These are phyloP conservation scores for Aquilaria sinensis DNA, from an alignment of 345 rosid genomes.

Conservation along the genomic window DNA sequence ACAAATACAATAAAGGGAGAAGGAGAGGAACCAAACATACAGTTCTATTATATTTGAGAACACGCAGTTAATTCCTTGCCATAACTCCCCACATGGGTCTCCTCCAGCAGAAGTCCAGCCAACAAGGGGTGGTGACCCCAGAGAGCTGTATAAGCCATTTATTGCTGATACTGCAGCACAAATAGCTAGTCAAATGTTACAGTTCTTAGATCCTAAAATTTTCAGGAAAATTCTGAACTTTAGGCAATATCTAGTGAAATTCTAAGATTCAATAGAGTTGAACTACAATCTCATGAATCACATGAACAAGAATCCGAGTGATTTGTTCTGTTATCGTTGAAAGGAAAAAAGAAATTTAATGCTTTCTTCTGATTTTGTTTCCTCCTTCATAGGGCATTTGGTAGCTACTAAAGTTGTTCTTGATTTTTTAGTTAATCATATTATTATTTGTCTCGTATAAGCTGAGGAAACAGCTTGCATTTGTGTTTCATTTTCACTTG, in stretches of 20 bases:
- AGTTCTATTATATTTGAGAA: constrained; percentile 66
- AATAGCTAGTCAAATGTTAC: background rate
- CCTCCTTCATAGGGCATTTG: too few species aligned
- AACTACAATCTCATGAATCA: too few species aligned
- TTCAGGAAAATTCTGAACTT: background rate
- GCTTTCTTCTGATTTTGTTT: background rate
- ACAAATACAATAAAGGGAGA: constrained; percentile 2
- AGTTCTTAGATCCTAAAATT: background rate
- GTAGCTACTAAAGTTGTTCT: too few species aligned
- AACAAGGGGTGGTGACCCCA: constrained; percentile 56
- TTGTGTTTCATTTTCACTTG: too few species aligned
- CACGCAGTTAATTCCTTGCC: constrained; percentile 89
- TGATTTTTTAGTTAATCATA: too few species aligned
- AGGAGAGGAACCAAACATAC: constrained; percentile 37
- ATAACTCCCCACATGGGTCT: constrained; percentile 82
- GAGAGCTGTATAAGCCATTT: constrained; percentile 52
- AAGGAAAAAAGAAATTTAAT: background rate
- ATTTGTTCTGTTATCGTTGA: too few species aligned
- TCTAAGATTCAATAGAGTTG: too few species aligned
- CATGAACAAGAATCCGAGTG: background rate
- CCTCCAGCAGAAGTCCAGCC: constrained; percentile 84
- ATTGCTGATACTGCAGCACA: constrained; percentile 55
- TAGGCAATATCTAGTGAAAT: too few species aligned
- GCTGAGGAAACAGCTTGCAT: too few species aligned
- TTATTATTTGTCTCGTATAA: too few species aligned